Percentiles rank a stretch among this genome's conserved stretches.
These are phyloP conservation scores for Pythium rhizo-oryzae DNA, from an alignment of 352 stramenopile genomes.

Conservation along the genomic window DNA sequence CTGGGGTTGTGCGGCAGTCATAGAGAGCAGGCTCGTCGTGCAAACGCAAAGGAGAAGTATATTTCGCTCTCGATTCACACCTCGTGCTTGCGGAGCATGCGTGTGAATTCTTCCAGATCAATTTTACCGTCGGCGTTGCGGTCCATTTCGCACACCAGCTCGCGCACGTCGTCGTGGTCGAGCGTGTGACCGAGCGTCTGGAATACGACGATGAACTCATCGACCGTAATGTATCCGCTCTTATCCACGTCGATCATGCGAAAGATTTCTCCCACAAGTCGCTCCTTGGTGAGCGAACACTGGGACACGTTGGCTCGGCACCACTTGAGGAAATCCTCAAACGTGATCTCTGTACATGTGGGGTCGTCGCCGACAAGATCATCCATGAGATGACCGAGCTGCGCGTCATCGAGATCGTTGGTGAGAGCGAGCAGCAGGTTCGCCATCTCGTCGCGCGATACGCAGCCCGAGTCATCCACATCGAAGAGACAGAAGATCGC, in stretches of 20 bases:
- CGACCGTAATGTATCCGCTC: constrained; percentile 67
- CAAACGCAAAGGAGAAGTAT: too few relatives aligned
- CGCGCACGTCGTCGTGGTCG: constrained; percentile 71
- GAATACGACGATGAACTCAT: constrained; percentile 78
- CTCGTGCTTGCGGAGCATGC: constrained; percentile 77
- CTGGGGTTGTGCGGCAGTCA: too few relatives aligned
- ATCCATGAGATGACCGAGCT: constrained; percentile 61
- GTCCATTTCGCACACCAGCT: constrained; percentile 78
- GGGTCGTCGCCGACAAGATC: constrained; percentile 49
- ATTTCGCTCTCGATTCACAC: too few relatives aligned
- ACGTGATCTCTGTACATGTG: constrained; percentile 49
- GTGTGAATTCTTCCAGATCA: constrained; percentile 69
- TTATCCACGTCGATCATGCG: constrained; percentile 66
- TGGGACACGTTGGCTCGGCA: constrained; percentile 68
- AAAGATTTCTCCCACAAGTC: constrained; percentile 73
- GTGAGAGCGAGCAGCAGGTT: constrained; percentile 65
- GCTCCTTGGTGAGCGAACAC: constrained; percentile 51
- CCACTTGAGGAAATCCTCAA: constrained; percentile 76
- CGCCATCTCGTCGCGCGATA: constrained; percentile 66
- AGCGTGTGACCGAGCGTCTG: constrained; percentile 69
- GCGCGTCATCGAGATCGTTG: constrained; percentile 57
- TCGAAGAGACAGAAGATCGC: constrained; percentile 77
- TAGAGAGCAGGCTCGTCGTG: too few relatives aligned
- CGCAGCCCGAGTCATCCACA: constrained; percentile 54
- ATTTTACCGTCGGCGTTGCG: constrained; percentile 78